These are phyloP conservation scores for Aureoboletus auriporus DNA, from an alignment of 768 basidiomycete genomes.

Conservation along the genomic window DNA sequence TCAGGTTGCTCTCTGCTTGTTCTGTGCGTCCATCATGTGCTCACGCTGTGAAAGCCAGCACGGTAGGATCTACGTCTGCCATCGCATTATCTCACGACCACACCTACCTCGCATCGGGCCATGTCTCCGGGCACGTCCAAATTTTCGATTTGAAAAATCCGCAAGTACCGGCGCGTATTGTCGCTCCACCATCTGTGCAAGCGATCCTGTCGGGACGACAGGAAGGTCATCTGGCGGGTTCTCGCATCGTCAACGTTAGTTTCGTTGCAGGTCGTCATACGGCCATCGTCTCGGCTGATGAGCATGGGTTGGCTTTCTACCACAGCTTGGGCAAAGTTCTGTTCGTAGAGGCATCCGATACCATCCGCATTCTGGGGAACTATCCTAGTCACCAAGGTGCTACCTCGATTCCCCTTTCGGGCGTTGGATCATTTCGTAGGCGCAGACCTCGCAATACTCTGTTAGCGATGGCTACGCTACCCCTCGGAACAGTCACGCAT, in stretches of 20 bases:
- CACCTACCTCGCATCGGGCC: constrained; percentile 88
- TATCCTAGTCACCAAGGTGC: constrained; percentile 46
- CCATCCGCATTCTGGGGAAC: constrained; percentile 87
- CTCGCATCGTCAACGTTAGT: constrained; percentile 73
- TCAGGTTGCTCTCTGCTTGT: constrained; percentile 44
- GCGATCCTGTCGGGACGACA: constrained; percentile 73
- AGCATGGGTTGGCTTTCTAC: constrained; percentile 89
- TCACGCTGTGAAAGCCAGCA: constrained; percentile 42
- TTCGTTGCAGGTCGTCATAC: constrained; percentile 94
- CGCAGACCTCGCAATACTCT: constrained; percentile 60
- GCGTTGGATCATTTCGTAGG: constrained; percentile 35
- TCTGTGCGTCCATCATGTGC: constrained; percentile 12
- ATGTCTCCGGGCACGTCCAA: constrained; percentile 78
- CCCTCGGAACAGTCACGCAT: constrained; percentile 70
- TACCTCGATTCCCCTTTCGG: constrained; percentile 15
- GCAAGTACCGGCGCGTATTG: constrained; percentile 61
- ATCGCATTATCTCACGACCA: constrained; percentile 90
- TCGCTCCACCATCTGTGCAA: constrained; percentile 63
- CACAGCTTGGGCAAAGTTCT: constrained; percentile 92
- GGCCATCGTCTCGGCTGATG: constrained; percentile 87
- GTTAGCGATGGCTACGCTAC: constrained; percentile 77
- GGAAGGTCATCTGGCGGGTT: constrained; percentile 81
- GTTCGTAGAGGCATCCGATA: constrained; percentile 93
- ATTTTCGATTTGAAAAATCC: constrained; percentile 79
- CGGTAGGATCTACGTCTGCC: constrained; percentile 78